phyloP scores from a whole-genome alignment of 331 rosid genomes.

The Ulmus americana region DNA sequence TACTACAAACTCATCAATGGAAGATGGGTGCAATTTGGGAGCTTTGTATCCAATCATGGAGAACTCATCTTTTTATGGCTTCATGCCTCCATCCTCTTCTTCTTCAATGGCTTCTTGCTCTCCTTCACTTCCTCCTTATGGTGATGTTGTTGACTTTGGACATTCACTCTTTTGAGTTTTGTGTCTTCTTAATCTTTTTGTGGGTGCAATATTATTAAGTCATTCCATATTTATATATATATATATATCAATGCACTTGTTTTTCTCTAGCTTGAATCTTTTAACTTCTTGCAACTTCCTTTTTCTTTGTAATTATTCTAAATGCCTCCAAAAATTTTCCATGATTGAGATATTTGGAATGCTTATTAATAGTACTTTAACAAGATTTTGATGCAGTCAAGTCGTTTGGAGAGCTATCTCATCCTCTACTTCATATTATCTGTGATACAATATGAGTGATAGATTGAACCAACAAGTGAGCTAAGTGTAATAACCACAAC shows the following conservation, averaged over 20 bases:
- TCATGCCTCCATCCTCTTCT: conserved; percentile 34
- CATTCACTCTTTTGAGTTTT: conserved; percentile 48
- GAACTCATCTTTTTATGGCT: conserved; percentile 34
- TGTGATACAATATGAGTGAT: too few species aligned
- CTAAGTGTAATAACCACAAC: too few species aligned
- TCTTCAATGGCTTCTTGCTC: conserved; percentile 45
- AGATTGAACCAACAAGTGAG: too few species aligned
- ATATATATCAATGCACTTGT: not conserved
- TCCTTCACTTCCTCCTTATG: conserved; percentile 45
- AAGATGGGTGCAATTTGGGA: conserved; percentile 46
- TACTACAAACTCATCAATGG: conserved; percentile 29
- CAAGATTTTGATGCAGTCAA: conserved; percentile 15
- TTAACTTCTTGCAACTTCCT: conserved; percentile 6
- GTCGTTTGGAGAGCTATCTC: too few species aligned
- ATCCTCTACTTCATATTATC: too few species aligned
- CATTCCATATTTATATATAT: not conserved
- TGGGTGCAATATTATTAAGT: too few species aligned
- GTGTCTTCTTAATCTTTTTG: not conserved
- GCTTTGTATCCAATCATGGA: conserved; percentile 38
- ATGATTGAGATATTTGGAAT: conserved; percentile 6
- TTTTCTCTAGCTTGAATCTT: conserved; percentile 17
- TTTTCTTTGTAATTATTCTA: conserved; percentile 23
- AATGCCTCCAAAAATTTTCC: conserved; percentile 24
- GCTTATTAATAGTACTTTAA: not conserved
- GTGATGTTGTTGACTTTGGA: conserved; percentile 61